Base-by-base conservation (phyloP, 108 stramenopile species). In the Licmophora abbreviata region DNA sequence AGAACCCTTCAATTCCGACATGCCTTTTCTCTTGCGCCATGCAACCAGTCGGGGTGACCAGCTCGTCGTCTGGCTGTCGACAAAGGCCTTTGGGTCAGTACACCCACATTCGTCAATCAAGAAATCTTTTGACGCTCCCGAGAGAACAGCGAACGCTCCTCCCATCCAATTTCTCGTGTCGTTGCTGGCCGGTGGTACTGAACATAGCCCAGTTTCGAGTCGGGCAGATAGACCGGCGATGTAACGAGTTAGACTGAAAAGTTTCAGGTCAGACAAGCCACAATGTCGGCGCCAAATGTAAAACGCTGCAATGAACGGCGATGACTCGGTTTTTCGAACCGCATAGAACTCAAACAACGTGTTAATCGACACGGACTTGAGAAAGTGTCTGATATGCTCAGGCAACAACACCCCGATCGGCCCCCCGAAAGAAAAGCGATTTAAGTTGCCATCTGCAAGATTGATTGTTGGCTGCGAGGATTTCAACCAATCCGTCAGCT, bases 121-220 rank as follows among this genome's bases (percentile, higher is more conserved):
- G 49, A 71, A 76, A 20, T 71, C 74, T 28, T 46, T 54, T 10
- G 69, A 65, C 14, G 53, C 56, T 38, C 74, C 69, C 21, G 69
- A 63, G 15, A 67, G 46, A 4, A 68, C 58, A 25, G 56, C 40
- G 21, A 63, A 42, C 2, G 55, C 38, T 4, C 59, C 69, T 12
- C 52, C 53, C 25, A 68, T 37, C 74, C 74, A 71, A 30, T 48
- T 29, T 42, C 54, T 35, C 1, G 36, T 43, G 12, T 51, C 30
- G 5, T 42, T 21, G 31, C 44, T 58, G 26, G 53, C 43, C 25
- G 54, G 31, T 33, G 56, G 46, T 4, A 58, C 11, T 1, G 55
- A 36, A 10, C 32, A 35, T 12, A 76, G 22, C 10, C 66, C 64
- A 22, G 35, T 45, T 44, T 76, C 69, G 14, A 76, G 37, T 8